Percentiles rank a stretch among this genome's conserved stretches.
phyloP scores from a whole-genome alignment of 2,329 filamentous ascomycete species.

The Cryphonectria parasitica region DNA sequence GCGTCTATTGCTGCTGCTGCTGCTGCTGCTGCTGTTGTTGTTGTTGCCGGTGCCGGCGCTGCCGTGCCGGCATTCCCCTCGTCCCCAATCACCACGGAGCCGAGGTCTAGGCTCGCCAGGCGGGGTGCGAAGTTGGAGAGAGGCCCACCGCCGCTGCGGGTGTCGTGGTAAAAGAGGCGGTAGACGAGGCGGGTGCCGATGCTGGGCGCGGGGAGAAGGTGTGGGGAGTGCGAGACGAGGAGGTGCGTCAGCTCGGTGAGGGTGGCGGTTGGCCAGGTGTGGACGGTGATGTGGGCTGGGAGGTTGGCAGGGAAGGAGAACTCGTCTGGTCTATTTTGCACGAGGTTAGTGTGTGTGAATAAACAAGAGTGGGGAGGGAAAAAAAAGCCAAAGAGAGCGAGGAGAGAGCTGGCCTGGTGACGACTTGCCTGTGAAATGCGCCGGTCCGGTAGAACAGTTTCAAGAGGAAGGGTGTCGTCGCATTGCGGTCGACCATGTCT shows the following conservation, averaged over 20 bases:
- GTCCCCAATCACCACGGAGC: constrained; percentile 77
- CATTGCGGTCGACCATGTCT: constrained; percentile 64
- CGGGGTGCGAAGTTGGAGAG: constrained; percentile 44
- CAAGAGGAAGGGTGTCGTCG: constrained; percentile 79
- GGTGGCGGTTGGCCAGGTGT: constrained; percentile 84
- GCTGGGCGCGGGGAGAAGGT: constrained; percentile 71
- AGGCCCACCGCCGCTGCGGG: constrained; percentile 40
- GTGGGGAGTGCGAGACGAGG: constrained; percentile 66
- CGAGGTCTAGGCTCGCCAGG: constrained; percentile 80
- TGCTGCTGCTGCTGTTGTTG: no score
- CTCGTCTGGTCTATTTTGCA: constrained; percentile 63
- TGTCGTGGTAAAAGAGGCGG: constrained; percentile 83
- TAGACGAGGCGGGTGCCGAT: constrained; percentile 87
- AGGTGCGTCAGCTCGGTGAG: constrained; percentile 80
- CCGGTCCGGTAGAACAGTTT: constrained; percentile 82
- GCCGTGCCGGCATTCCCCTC: constrained; percentile 45
- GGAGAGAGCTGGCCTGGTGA: not conserved
- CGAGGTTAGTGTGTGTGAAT: not conserved
- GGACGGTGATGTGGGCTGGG: constrained; percentile 74
- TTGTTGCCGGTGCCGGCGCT: constrained; percentile 34
- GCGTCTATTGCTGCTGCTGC: constrained; percentile 58
- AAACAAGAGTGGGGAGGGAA: not conserved
- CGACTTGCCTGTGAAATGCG: constrained; percentile 68
- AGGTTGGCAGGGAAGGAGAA: constrained; percentile 63
- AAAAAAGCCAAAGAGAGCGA: not conserved